Conservation (phyloP, 495 filamentous ascomycete species). For the Staphylotrichum tortipilum region DNA sequence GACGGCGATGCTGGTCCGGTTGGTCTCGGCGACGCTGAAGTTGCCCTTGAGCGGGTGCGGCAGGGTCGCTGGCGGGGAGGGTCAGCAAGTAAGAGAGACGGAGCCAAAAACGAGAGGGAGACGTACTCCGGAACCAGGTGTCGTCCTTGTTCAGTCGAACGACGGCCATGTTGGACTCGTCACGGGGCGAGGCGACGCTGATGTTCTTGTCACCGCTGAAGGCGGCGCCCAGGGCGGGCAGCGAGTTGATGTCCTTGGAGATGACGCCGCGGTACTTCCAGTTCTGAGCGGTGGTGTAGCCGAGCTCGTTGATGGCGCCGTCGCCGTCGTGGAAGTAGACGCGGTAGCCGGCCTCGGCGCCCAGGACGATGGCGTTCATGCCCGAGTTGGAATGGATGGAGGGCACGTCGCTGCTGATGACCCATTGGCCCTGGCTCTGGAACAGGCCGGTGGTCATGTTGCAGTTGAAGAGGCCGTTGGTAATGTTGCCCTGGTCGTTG, state of each 20-base stretch:
- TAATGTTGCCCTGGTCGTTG: conserved; percentile 11
- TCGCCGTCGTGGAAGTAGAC: conserved; percentile 29
- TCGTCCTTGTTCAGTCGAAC: conserved; percentile 16
- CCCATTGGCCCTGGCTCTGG: conserved; percentile 14
- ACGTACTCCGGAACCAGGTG: conserved; percentile 23
- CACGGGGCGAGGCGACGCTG: conserved; percentile 21
- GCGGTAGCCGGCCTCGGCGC: conserved; percentile 23
- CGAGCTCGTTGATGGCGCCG: conserved; percentile 20
- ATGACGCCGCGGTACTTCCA: conserved; percentile 23
- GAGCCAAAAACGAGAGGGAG: not conserved
- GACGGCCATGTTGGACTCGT: conserved; percentile 21
- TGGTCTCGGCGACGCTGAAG: conserved; percentile 15
- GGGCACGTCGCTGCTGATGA: conserved; percentile 15
- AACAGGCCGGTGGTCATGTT: conserved; percentile 25
- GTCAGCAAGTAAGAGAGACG: conserved; percentile 4
- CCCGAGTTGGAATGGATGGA: conserved; percentile 21
- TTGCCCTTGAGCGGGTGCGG: conserved; percentile 20
- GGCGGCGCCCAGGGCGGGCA: conserved; percentile 18
- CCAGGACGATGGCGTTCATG: conserved; percentile 23
- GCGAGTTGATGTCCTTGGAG: conserved; percentile 16
- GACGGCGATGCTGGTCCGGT: conserved; percentile 12
- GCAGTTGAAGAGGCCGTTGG: conserved; percentile 26
- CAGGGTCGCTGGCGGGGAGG: conserved; percentile 16
- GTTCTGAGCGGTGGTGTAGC: conserved; percentile 13
- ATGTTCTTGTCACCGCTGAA: conserved; percentile 25